Conservation (phyloP, 2,329 filamentous ascomycete genomes). For the Cryphonectria radicalis region DNA sequence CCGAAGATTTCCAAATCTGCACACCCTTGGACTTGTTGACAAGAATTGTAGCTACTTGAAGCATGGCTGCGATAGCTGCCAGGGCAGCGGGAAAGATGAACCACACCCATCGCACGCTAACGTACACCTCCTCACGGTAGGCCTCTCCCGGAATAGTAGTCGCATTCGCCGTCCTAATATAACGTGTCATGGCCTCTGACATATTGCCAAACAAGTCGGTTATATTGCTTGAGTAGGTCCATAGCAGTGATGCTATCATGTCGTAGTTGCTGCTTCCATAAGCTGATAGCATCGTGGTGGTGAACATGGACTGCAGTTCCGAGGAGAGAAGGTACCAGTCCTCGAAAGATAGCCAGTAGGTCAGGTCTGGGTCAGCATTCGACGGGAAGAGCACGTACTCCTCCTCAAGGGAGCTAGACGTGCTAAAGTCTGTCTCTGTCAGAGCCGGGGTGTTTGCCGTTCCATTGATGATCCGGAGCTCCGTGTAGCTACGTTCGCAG, state of each 20-base stretch:
- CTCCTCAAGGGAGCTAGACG: neutral
- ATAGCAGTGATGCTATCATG: neutral
- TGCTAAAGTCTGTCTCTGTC: neutral
- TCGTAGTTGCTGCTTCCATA: neutral
- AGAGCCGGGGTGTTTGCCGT: neutral
- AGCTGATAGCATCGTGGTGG: neutral
- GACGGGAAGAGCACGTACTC: neutral
- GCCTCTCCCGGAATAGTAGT: neutral
- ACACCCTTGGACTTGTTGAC: neutral
- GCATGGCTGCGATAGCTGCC: neutral
- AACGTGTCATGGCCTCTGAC: neutral
- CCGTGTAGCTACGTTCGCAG: conserved; percentile 8
- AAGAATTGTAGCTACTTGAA: neutral
- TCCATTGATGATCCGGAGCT: conserved; percentile 4
- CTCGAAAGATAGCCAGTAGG: neutral
- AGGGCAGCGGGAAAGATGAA: neutral
- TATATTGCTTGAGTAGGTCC: neutral
- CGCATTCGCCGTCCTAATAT: neutral
- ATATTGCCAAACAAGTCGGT: neutral
- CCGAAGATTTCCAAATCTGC: neutral
- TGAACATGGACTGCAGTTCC: neutral
- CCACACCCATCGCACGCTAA: neutral
- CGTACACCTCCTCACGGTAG: neutral
- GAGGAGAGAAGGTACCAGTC: neutral
- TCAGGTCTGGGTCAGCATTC: neutral